Conservation (phyloP, 2,329 filamentous ascomycete species). For the Diaporthe sp. region DNA sequence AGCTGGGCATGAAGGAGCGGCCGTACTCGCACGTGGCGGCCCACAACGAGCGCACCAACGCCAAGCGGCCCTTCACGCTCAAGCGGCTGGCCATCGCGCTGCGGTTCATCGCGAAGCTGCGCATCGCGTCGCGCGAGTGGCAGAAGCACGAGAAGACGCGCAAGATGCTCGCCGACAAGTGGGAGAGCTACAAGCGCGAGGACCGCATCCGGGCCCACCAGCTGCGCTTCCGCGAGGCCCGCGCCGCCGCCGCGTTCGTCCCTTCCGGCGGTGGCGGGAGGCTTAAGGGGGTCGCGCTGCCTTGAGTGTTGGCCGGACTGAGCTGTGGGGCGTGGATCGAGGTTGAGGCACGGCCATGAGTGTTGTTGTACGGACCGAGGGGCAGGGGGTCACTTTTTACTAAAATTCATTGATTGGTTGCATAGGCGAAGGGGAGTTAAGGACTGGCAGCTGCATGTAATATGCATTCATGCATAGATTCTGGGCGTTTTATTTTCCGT, state of each 20-base stretch:
- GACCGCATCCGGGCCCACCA: conserved; percentile 56
- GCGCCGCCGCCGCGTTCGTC: conserved; percentile 17
- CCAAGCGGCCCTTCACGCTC: conserved; percentile 56
- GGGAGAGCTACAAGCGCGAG: conserved; percentile 61
- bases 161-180: conserved; percentile 62
- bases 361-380: not conserved
- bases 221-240: conserved; percentile 34
- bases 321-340: not conserved
- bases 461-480: conserved; percentile 29
- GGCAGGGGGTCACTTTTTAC: not conserved
- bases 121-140: conserved; percentile 64
- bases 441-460: conserved; percentile 13
- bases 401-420: conserved; percentile 11
- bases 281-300: conserved; percentile 29
- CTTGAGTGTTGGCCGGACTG: not conserved
- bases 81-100: conserved; percentile 62
- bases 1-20: conserved; percentile 56
- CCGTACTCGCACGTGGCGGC: conserved; percentile 36
- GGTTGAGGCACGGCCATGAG: not conserved
- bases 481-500: conserved; percentile 5
- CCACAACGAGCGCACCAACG: conserved; percentile 13
- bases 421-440: conserved; percentile 19
- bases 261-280: conserved; percentile 1
- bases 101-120: conserved; percentile 67
- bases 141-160: conserved; percentile 65